phyloP scores from a whole-genome alignment of 192 early-diverging fungal genomes.

The Helicostylum pulchrum region DNA sequence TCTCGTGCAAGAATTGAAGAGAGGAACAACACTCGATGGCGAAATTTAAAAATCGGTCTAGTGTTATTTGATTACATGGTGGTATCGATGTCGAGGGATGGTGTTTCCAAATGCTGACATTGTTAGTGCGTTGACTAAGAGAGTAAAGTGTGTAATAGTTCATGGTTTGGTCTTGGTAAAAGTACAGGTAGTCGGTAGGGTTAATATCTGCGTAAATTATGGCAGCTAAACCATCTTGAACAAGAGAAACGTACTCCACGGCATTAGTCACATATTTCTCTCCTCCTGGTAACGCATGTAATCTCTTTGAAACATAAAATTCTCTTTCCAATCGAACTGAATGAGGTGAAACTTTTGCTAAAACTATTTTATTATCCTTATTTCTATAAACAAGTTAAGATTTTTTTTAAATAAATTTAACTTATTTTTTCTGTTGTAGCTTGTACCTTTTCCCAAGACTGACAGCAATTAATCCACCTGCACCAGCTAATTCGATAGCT shows the following conservation, averaged over 20 bases:
- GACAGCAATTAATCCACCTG: conserved; percentile 17
- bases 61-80: background rate
- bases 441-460: conserved; percentile 14
- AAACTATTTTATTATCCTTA: conserved; percentile 5
- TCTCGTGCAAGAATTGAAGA: conserved; percentile 21
- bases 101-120: background rate
- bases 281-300: conserved; percentile 12
- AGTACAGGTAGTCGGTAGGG: conserved; percentile 4
- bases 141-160: background rate
- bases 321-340: conserved; percentile 21
- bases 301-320: conserved; percentile 17
- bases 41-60: conserved; percentile 8
- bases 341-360: conserved; percentile 24
- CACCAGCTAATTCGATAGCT: conserved; percentile 4
- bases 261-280: conserved; percentile 4
- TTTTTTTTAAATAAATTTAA: too few relatives aligned
- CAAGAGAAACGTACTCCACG: conserved; percentile 21
- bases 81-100: background rate
- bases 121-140: background rate
- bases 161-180: background rate
- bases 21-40: conserved; percentile 13
- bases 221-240: conserved; percentile 19
- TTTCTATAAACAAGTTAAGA: conserved; percentile 5
- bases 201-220: conserved; percentile 17
- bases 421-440: background rate